A percentile compares a stretch with the other conserved stretches of the same genome.
phyloP scores from a whole-genome alignment of 2,329 filamentous ascomycete species.

The Apiospora hydei region DNA sequence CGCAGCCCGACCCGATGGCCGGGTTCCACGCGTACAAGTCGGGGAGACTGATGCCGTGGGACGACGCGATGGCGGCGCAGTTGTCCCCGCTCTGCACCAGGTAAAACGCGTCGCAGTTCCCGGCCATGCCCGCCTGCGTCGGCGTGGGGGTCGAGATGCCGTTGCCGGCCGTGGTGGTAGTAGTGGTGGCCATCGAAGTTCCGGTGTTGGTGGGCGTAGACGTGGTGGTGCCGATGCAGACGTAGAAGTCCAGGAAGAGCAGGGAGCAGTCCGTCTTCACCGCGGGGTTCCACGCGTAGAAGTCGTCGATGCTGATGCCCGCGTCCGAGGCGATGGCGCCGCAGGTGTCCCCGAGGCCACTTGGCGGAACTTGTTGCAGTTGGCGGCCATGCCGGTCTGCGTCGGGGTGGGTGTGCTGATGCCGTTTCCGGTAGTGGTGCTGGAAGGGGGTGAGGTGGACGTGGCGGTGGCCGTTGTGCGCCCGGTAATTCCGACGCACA shows the following conservation, averaged over 20 bases:
- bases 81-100: neutral
- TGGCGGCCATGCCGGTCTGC: neutral
- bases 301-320: no score
- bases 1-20: neutral
- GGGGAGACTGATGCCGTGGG: neutral
- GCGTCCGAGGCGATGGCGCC: no score
- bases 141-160: neutral
- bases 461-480: no score
- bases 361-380: no score
- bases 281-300: no score
- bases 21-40: conserved; percentile 3
- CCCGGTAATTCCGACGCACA: no score
- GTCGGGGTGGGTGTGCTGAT: neutral
- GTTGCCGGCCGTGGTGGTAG: neutral
- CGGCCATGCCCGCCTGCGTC: neutral
- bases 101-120: neutral
- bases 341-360: no score
- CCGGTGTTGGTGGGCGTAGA: no score
- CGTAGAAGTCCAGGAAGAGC: no score
- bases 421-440: neutral
- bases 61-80: neutral
- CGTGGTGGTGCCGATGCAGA: no score
- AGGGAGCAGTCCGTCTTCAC: no score
- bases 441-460: neutral
- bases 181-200: no score